Evolutionary conservation across 257 asterid species (phyloP), one percentile per base, ranked within the genome.

Genomic region (Nicotiana noctiflora): DNA sequence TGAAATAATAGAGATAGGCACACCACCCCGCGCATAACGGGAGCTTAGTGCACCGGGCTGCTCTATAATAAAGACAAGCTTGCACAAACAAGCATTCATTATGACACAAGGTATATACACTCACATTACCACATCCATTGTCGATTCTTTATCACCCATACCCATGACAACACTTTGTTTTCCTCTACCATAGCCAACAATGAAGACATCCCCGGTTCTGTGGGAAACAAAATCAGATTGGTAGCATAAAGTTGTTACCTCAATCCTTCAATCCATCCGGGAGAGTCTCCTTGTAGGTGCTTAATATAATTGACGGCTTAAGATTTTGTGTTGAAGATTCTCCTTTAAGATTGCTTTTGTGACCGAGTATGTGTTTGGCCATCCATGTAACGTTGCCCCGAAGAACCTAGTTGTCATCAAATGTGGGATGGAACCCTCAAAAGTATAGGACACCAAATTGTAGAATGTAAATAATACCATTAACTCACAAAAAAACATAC

Each of bases 331-430:
- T 40, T 19, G 76, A 11, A 68, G 32, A 40, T 40, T n/a, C 57
- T 68, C 57, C 19, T 40, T 68, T 3, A 40, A 1, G 32, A 40
- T 37, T 68, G 76, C 8, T 19, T 11, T 68, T 68, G 32, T 68
- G 76, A 68, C 40, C 21, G 76, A 5, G 56, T 19, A 68, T 68
- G 32, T 68, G 77, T 68, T 68, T 12, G 77, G 34, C 77, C 77
- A 70, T 40, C 77, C 12, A 40, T 68, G 57, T 40, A 2, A 12
- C 56, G 19, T 40, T 68, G 11, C 34, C 34, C 77, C 19, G 12
- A 19, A 68, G 56, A 68, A 19, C 6, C 76, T 67, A 1, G 5
- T 29, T 29, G 34, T 14, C 21, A 13, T 63, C 12, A 29, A 63
- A 32, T 1, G 37, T 32, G 37, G 37, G 37, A 32, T 32, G 29